phyloP scores from a whole-genome alignment of 2,329 filamentous ascomycete species.

The Sclerotinia nivalis region DNA sequence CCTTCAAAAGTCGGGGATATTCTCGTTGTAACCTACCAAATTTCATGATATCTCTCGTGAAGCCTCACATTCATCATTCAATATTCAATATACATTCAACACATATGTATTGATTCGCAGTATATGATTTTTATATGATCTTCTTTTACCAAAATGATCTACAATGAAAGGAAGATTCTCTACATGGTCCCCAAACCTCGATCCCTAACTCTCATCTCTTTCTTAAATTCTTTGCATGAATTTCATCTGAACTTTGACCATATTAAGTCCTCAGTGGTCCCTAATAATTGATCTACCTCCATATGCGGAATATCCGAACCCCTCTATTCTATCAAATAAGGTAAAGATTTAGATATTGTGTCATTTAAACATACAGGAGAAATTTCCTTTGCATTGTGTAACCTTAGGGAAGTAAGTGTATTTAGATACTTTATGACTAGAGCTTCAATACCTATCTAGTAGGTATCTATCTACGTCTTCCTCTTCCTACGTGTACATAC shows the following conservation, averaged over 20 bases:
- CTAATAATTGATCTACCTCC: background rate
- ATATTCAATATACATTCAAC: background rate
- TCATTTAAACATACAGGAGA: background rate
- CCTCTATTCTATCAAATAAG: background rate
- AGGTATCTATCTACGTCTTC: too few relatives aligned
- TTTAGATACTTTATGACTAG: background rate
- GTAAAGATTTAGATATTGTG: background rate
- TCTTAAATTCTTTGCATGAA: constrained; percentile 18
- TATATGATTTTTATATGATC: too few relatives aligned
- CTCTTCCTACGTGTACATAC: too few relatives aligned
- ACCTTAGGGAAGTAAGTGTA: background rate
- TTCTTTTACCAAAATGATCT: background rate
- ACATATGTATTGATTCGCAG: background rate
- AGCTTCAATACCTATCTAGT: background rate
- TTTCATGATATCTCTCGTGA: background rate
- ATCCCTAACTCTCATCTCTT: constrained; percentile 7
- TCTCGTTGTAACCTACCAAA: background rate
- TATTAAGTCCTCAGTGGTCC: background rate
- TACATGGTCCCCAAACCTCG: background rate
- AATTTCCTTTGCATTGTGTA: constrained; percentile 8
- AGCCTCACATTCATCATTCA: background rate
- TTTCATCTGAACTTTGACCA: constrained; percentile 20
- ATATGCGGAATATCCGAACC: constrained; percentile 2
- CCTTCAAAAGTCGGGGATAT: background rate
- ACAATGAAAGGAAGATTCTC: background rate